phyloP scores from a whole-genome alignment of 1,139 yeast genomes.

The Casaregolazyma suthepensis region DNA sequence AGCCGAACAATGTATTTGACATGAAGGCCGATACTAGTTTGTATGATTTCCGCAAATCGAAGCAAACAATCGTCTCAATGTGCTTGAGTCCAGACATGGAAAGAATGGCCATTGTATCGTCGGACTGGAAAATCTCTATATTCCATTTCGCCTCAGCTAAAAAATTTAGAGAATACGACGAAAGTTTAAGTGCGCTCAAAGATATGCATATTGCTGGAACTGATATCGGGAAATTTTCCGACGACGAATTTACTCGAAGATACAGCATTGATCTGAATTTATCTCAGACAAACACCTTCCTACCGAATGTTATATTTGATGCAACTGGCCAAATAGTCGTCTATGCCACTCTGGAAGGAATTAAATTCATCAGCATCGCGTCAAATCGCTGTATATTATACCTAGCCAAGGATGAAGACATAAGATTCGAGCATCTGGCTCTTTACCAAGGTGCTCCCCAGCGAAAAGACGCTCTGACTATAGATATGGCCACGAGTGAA shows the following conservation, averaged over 20 bases:
- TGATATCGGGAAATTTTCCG: constrained; percentile 23
- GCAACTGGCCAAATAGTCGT: constrained; percentile 34
- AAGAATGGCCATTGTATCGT: constrained; percentile 31
- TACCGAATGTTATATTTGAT: constrained; percentile 32
- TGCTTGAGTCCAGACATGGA: constrained; percentile 28
- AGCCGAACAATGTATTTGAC: constrained; percentile 29
- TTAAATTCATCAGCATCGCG: constrained; percentile 34
- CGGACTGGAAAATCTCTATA: constrained; percentile 34
- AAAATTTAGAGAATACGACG: constrained; percentile 33
- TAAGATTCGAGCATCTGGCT: constrained; percentile 28
- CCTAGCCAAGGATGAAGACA: constrained; percentile 35
- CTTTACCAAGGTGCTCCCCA: constrained; percentile 29
- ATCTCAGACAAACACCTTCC: constrained; percentile 13
- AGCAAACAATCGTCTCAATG: constrained; percentile 27
- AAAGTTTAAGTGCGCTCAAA: constrained; percentile 25
- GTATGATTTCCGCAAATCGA: constrained; percentile 36
- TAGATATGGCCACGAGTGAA: constrained; percentile 38
- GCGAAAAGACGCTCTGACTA: constrained; percentile 24
- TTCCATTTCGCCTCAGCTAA: constrained; percentile 37
- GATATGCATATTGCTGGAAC: constrained; percentile 29
- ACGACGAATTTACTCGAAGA: constrained; percentile 29
- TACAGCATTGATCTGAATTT: constrained; percentile 29
- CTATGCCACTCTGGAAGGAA: constrained; percentile 35
- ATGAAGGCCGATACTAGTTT: constrained; percentile 42
- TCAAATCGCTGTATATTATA: constrained; percentile 28